A percentile compares a stretch with the other conserved stretches of the same genome.
Evolutionary conservation across 2,329 filamentous ascomycete genomes (phyloP).

Genomic region (Colletotrichum chrysophilum): DNA sequence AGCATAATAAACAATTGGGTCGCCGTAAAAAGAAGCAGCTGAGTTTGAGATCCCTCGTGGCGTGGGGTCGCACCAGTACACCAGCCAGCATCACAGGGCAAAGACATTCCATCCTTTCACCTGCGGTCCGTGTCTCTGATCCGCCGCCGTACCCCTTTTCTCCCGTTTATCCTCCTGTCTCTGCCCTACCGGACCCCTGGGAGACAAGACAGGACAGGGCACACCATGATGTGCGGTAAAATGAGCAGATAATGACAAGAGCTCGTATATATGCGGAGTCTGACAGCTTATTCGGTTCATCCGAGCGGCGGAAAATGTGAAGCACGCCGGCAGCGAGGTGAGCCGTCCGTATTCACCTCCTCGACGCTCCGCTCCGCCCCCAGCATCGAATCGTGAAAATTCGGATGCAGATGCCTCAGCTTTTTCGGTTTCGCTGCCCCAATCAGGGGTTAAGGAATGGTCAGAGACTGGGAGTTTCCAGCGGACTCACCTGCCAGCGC

Average conservation of each 20-base stretch:
- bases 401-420: not conserved
- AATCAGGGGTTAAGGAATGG: not conserved
- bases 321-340: not conserved
- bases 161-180: not conserved
- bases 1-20: not conserved
- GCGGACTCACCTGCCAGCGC: not conserved
- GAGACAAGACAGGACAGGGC: not conserved
- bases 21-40: not conserved
- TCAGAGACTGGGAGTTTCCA: not conserved
- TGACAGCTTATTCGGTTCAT: slow-evolving; percentile 7
- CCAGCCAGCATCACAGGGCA: not conserved
- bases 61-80: not conserved
- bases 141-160: not conserved
- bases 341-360: not conserved
- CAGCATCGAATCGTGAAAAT: not conserved
- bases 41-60: not conserved
- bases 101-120: not conserved
- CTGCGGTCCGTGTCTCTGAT: not conserved
- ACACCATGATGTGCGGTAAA: not conserved
- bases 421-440: not conserved
- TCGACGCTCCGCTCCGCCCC: not conserved
- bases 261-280: slow-evolving; percentile 3
- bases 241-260: not conserved
- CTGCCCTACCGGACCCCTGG: not conserved
- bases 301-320: not conserved